Evolutionary conservation across 1,284 basidiomycete species (phyloP), one percentile per base, ranked within the genome.

Genomic region (Meira miltonrushii): DNA sequence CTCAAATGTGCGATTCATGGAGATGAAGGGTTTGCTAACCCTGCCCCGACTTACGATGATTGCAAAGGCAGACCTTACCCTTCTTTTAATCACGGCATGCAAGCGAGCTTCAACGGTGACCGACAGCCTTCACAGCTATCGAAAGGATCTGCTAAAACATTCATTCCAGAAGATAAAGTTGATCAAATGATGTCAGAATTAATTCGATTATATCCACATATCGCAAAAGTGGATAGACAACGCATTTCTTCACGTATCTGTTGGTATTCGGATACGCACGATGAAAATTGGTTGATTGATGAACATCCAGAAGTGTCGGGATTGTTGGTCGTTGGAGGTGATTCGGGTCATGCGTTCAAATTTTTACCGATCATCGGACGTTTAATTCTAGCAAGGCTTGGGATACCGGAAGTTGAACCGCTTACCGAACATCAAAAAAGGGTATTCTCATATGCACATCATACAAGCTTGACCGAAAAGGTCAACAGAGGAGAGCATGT

Each of bases 291-390:
- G 80, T 67, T 83, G 49, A 79, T 83, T 64, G 81, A 82, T 62
- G 76, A 78, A 61, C 79, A 80, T 54, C 79, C 79, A 0, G 71
- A 76, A 50, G 79, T 74, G 53, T 58, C 77, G 1, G 78, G 77
- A 47, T 70, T 83, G 2, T 66, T 82, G 56, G 63, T 82, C 10
- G 80, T 79, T 0, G 78, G 79, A 5, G 82, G 81, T n/a, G 81
- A 80, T 46, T 78, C 53, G 39, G 79, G 81, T 6, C 81, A 82
- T 63, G 82, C 75, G 2, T 82, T 81, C 80, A 81, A 81, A 55
- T 93, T 93, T 80, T 82, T 92, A 8, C 90, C 91, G 11, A 85
- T 85, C 39, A 83, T 95, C 56, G 92, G 92, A 11, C 79, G 83
- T 9, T 80, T 92, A 23, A 85, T 92, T 13, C 85, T 83, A 10